phyloP scores from a whole-genome alignment of 1,284 basidiomycete genomes.

The Inonotus hispidus region DNA sequence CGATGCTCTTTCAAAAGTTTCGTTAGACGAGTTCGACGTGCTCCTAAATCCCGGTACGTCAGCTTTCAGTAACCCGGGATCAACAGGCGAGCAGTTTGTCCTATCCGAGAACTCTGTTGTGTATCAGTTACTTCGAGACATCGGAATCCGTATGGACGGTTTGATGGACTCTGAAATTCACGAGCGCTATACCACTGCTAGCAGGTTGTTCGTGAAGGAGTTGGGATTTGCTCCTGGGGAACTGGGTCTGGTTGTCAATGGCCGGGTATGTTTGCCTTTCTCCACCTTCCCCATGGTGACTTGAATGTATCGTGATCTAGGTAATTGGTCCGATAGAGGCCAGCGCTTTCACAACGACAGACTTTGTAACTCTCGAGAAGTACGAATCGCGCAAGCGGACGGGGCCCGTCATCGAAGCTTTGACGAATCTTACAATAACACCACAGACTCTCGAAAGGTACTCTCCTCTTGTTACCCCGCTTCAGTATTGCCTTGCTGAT shows the following conservation, averaged over 20 bases:
- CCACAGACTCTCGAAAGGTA: slow-evolving; percentile 41
- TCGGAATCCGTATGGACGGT: slow-evolving; percentile 28
- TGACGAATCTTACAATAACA: slow-evolving; percentile 47
- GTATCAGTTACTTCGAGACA: slow-evolving; percentile 32
- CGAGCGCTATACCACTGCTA: slow-evolving; percentile 36
- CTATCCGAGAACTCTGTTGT: slow-evolving; percentile 33
- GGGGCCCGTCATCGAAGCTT: slow-evolving; percentile 58
- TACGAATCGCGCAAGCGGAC: slow-evolving; percentile 73
- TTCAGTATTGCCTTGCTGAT: background rate
- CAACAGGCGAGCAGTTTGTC: slow-evolving; percentile 32
- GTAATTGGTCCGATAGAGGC: slow-evolving; percentile 57
- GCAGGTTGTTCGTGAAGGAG: slow-evolving; percentile 42
- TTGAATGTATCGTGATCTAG: slow-evolving; percentile 32
- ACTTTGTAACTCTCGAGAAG: slow-evolving; percentile 61
- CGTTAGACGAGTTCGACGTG: slow-evolving; percentile 19
- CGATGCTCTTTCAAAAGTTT: slow-evolving; percentile 34
- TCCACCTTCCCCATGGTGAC: background rate
- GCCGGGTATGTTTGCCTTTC: slow-evolving; percentile 51
- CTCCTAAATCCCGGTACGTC: slow-evolving; percentile 17
- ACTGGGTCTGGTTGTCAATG: slow-evolving; percentile 70
- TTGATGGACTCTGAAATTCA: slow-evolving; percentile 31
- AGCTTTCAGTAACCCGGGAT: slow-evolving; percentile 16
- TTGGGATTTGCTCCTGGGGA: slow-evolving; percentile 54
- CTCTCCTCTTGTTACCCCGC: slow-evolving; percentile 25
- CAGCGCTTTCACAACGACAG: slow-evolving; percentile 54